Percentiles rank a stretch among this genome's conserved stretches.
Conservation (phyloP, 306 rosid species). For the Sindora glabra region DNA sequence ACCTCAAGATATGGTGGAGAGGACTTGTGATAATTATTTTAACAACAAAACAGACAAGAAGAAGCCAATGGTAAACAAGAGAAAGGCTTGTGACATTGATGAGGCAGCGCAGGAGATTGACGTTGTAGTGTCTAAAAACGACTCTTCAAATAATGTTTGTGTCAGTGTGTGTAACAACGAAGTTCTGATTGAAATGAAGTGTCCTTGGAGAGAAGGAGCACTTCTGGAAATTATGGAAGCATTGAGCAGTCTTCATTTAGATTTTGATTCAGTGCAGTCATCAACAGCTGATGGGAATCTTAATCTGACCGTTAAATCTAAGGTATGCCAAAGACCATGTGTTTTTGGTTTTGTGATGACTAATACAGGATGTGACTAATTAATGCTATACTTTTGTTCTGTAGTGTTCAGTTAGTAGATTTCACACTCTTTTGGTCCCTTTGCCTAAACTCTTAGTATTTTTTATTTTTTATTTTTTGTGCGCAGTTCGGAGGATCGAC, state of each 20-base stretch:
- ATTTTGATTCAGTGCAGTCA: constrained; percentile 69
- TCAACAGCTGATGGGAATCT: constrained; percentile 54
- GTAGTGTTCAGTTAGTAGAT: no score
- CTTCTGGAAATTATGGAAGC: constrained; percentile 62
- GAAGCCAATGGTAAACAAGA: constrained; percentile 51
- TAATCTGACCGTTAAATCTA: constrained; percentile 48
- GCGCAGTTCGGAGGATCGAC: constrained; percentile 32
- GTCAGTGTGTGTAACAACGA: constrained; percentile 34
- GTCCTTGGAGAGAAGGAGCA: constrained; percentile 47
- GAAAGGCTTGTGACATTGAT: constrained; percentile 54
- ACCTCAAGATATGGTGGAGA: constrained; percentile 46
- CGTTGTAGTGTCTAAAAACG: constrained; percentile 13
- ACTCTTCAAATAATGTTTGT: constrained; percentile 28
- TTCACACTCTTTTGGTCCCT: no score
- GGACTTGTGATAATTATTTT: constrained; percentile 57
- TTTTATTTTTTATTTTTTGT: not conserved
- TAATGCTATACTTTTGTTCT: not conserved
- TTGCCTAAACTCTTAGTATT: not conserved
- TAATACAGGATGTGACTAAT: not conserved
- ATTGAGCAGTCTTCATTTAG: constrained; percentile 42
- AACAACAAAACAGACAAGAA: constrained; percentile 36
- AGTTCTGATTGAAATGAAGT: constrained; percentile 48
- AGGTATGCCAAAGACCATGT: constrained; percentile 28
- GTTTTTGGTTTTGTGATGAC: not conserved
- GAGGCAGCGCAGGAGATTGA: constrained; percentile 29